Base-by-base conservation (phyloP, 345 rosid genomes). In the Trapa bicornis region DNA sequence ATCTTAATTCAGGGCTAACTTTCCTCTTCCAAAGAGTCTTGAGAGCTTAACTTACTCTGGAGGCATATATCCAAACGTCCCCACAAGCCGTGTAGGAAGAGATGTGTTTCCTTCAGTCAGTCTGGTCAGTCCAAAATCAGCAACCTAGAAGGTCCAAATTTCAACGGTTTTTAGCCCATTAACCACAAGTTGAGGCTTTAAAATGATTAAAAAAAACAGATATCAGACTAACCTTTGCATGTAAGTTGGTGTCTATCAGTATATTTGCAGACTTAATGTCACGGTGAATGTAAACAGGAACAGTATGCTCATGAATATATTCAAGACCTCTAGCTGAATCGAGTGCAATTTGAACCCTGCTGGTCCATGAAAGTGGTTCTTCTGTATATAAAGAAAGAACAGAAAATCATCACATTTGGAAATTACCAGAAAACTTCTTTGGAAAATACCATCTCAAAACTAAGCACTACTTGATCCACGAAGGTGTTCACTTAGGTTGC, bases 11-110 rank as follows among this genome's bases (percentile, higher is more conserved):
- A 11, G 16, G 2, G 17, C n/a, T 58, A 32, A 33, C 7, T 58
- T 32, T 58, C 63, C 37, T 33, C 15, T 58, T 35, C 16, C 0
- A 33, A 22, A 22, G 63, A 58, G 63, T 58, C 32, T 41, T 33
- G 52, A 9, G 42, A 64, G 16, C 47, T 52, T 32, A 73, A 70
- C 88, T 82, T 84, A 91, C 99, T 94, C 99, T 0, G 97, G 99
- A 32, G 99, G 89, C 99, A 94, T 94, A 78, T 94, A 94, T 77
- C 99, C 99, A 78, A 94, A 94, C 64, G 99, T 94, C 37, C 99
- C 97, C 78, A 89, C 92, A 50, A 92, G 92, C 67, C 89, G 85
- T 29, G 96, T 82, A 32, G 76, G 87, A 13, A 84, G 79, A 1
- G 91, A 82, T 60, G 81, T 11, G 71, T 88, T 75, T 74, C 92